Conservation (phyloP, 176 grass and related monocot genomes). For the Phyllostachys edulis region DNA sequence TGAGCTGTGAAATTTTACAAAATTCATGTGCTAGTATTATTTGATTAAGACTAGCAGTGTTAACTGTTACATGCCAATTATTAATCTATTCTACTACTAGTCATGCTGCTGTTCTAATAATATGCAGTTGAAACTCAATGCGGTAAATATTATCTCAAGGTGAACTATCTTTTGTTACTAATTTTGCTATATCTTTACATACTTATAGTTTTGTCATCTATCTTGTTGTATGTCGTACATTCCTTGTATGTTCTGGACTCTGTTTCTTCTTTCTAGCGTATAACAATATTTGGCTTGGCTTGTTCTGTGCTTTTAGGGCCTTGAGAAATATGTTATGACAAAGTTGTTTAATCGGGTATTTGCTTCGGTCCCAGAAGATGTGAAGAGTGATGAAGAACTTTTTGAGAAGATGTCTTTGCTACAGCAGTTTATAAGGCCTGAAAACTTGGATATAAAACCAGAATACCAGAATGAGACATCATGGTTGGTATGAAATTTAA, state of each 20-base stretch:
- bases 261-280: slow-evolving; percentile 12
- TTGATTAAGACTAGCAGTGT: background rate
- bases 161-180: background rate
- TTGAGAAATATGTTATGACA: slow-evolving; percentile 99
- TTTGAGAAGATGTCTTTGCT: slow-evolving; percentile 94
- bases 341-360: slow-evolving; percentile 89
- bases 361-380: slow-evolving; percentile 95
- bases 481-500: slow-evolving; percentile 73
- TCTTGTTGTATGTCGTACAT: background rate
- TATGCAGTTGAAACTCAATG: background rate
- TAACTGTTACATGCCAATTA: background rate
- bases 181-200: background rate
- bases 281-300: slow-evolving; percentile 13
- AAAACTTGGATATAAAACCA: slow-evolving; percentile 93
- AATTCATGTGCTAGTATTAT: background rate
- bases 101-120: background rate
- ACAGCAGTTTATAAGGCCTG: slow-evolving; percentile 83
- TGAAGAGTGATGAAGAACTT: slow-evolving; percentile 82
- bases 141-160: background rate
- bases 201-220: background rate
- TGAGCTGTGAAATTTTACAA: background rate
- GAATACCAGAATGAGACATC: slow-evolving; percentile 96
- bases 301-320: slow-evolving; percentile 63
- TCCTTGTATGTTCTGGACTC: background rate
- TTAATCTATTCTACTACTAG: slow-evolving; percentile 5